Conservation (phyloP, 1,139 yeast species). For the Tardiomyces depauwii region DNA sequence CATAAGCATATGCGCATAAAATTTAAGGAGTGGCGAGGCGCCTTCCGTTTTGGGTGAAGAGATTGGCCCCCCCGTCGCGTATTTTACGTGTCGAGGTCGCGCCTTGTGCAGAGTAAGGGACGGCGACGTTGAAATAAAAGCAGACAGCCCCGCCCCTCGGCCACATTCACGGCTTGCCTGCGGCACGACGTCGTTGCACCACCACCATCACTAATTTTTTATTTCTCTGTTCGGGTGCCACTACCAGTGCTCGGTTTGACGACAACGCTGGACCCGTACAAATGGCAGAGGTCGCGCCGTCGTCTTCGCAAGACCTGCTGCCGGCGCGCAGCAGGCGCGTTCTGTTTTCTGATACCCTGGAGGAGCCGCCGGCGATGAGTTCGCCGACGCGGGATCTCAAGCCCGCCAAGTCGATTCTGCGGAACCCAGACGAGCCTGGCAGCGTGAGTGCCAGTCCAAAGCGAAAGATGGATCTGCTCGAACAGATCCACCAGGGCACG, state of each 20-base stretch:
- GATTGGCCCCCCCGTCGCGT: background rate
- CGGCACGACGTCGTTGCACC: too few relatives aligned
- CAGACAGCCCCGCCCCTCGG: background rate
- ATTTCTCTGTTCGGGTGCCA: too few relatives aligned
- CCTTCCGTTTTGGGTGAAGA: background rate
- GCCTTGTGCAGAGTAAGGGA: background rate
- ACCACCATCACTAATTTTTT: too few relatives aligned
- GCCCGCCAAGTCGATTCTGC: background rate
- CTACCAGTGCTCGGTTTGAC: too few relatives aligned
- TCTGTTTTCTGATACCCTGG: background rate
- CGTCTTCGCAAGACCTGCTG: background rate
- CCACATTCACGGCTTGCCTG: too few relatives aligned
- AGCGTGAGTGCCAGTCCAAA: too few relatives aligned
- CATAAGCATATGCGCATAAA: too few relatives aligned
- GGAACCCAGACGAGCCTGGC: background rate
- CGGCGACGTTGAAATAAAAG: background rate
- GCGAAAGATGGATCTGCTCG: background rate
- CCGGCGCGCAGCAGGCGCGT: background rate
- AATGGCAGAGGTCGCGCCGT: background rate
- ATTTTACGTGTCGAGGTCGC: background rate
- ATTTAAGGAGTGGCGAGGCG: background rate
- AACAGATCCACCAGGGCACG: background rate
- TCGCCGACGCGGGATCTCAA: background rate
- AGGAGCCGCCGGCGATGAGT: background rate
- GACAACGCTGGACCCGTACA: too few relatives aligned